A percentile compares a stretch with the other conserved stretches of the same genome.
Conservation (phyloP, 75 land plant genomes). For the Pinus tabuliformis region DNA sequence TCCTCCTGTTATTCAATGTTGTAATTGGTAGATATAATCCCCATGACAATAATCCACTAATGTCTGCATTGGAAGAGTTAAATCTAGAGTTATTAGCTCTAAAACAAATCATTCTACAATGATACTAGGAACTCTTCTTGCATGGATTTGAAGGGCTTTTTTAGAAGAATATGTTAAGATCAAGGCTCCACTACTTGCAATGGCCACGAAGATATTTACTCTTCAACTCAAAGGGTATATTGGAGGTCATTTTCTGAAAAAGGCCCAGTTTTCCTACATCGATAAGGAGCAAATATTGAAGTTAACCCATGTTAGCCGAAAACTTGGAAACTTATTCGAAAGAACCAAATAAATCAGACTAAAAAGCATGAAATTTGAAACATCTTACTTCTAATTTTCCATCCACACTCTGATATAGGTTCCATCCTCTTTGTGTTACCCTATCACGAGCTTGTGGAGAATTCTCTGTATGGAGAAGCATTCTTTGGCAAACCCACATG, state of each 20-base stretch:
- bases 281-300: no score
- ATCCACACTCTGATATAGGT: no score
- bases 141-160: conserved; percentile 5
- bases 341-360: no score
- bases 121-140: background rate
- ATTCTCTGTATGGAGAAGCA: no score
- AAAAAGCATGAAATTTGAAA: no score
- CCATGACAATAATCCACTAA: background rate
- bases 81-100: background rate
- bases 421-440: no score
- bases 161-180: background rate
- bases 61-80: background rate
- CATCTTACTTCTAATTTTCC: no score
- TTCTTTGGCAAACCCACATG: no score
- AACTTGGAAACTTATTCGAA: no score
- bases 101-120: background rate
- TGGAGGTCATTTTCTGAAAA: background rate
- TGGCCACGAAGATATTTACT: background rate
- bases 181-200: conserved; percentile 1
- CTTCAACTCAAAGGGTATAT: background rate
- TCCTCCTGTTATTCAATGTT: conserved; percentile 8
- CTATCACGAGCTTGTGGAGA: no score
- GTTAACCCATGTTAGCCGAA: no score
- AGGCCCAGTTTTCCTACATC: background rate
- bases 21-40: background rate